These are phyloP conservation scores for Sordariomycetes sp. DNA, from an alignment of 2,329 filamentous ascomycete species.

Conservation along the genomic window DNA sequence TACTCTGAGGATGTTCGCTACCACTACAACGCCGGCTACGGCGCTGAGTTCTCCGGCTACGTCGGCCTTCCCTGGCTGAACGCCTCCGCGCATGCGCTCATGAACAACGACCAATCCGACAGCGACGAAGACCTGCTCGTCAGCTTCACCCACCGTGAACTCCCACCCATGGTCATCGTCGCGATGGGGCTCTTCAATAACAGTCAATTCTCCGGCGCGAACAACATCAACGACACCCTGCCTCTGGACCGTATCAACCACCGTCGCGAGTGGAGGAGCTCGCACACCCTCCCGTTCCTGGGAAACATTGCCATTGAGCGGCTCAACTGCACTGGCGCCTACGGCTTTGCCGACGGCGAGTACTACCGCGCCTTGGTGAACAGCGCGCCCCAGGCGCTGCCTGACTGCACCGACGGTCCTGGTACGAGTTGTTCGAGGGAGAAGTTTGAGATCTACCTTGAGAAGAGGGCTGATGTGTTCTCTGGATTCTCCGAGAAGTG, in stretches of 20 bases:
- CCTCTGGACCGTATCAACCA: slow-evolving; percentile 54
- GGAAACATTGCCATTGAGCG: slow-evolving; percentile 59
- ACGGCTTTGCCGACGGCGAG: slow-evolving; percentile 43
- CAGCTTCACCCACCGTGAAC: slow-evolving; percentile 60
- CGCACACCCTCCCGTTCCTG: slow-evolving; percentile 54
- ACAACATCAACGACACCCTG: slow-evolving; percentile 53
- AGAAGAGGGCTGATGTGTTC: slow-evolving; percentile 25
- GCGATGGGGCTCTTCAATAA: slow-evolving; percentile 65
- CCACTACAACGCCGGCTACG: slow-evolving; percentile 58
- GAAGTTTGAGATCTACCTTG: slow-evolving; percentile 27
- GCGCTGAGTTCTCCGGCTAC: slow-evolving; percentile 43
- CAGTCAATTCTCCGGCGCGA: slow-evolving; percentile 41
- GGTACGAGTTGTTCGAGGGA: slow-evolving; percentile 31
- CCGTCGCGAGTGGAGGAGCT: slow-evolving; percentile 53
- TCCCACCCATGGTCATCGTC: slow-evolving; percentile 57
- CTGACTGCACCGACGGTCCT: slow-evolving; percentile 31
- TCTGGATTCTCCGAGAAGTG: slow-evolving; percentile 30
- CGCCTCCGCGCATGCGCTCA: slow-evolving; percentile 42
- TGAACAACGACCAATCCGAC: slow-evolving; percentile 17
- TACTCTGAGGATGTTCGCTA: slow-evolving; percentile 57
- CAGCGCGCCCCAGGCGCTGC: slow-evolving; percentile 30
- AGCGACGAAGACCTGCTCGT: slow-evolving; percentile 50
- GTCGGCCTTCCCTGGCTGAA: slow-evolving; percentile 61
- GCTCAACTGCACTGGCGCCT: slow-evolving; percentile 48
- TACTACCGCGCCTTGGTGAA: slow-evolving; percentile 37